Percentiles rank a stretch among this genome's conserved stretches.
Conservation (phyloP, 345 rosid genomes). For the Salix purpurea region DNA sequence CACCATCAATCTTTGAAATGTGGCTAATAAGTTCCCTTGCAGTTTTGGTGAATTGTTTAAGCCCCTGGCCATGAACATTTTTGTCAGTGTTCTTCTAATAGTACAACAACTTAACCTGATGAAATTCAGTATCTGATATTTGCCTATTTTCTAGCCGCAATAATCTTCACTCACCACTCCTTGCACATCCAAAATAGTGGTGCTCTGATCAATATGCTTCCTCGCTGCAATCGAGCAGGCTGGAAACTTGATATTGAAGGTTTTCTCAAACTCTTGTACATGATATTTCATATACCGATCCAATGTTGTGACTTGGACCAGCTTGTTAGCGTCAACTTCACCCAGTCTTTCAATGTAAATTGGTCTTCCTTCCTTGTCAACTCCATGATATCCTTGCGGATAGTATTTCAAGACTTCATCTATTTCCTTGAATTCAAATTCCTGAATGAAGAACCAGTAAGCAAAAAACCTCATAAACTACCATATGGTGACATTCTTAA, state of each 20-base stretch:
- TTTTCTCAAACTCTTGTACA: conserved; percentile 78
- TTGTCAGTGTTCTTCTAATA: not conserved
- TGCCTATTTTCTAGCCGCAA: not conserved
- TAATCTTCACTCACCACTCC: conserved; percentile 70
- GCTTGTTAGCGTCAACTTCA: conserved; percentile 71
- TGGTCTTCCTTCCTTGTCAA: conserved; percentile 84
- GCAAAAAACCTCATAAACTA: not conserved
- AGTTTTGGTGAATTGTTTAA: conserved; percentile 70
- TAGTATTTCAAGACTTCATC: conserved; percentile 69
- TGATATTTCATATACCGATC: conserved; percentile 83
- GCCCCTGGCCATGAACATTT: conserved; percentile 51
- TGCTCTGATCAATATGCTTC: conserved; percentile 81
- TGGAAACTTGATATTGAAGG: conserved; percentile 68
- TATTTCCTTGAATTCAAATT: conserved; percentile 68
- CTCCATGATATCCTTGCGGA: conserved; percentile 94
- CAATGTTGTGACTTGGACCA: conserved; percentile 73
- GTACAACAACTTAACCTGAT: not conserved
- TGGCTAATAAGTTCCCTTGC: conserved; percentile 75
- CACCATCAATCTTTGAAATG: conserved; percentile 74
- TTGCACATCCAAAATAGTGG: conserved; percentile 86
- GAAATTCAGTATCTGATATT: not conserved
- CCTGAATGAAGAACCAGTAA: conserved; percentile 35
- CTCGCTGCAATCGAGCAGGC: conserved; percentile 73
- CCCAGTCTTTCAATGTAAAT: conserved; percentile 79
- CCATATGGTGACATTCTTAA: not conserved